Evolutionary conservation across 805 yeast genomes (phyloP), one percentile per base, ranked within the genome.

Genomic region (Ogataea populi-albae): DNA sequence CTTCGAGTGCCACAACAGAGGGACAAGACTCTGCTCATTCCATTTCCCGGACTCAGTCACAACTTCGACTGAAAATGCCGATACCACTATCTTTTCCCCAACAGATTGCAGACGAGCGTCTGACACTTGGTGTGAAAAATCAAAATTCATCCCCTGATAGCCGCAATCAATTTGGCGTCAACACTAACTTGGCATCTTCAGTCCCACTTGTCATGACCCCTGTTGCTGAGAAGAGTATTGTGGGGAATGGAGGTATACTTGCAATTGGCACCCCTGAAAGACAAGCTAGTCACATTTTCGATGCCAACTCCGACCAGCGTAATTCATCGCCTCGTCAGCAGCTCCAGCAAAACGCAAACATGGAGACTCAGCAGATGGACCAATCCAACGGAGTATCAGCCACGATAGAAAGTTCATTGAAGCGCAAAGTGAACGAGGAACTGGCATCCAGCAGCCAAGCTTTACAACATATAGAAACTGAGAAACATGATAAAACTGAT

Each of bases 151-250:
- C 55, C 8, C 45, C 52, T 8, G 57, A 52, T 37, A 43, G 47
- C 32, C 26, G 45, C 37, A 55, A 54, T 29, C 60, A 55, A 71
- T 81, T 57, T 41, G 62, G 62, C 19, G 55, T 57, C 30, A 55
- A 28, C 78, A 82, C 55, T 85, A 84, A 51, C 79, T 79, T 66
- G 85, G 89, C 33, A 68, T 79, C 49, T 70, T 77, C 53, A 60
- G 55, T 73, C 3, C 79, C 86, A 1, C 64, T 79, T 48, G 75
- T 86, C 0, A 84, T 85, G 93, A 85, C 94, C 0, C 94, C 93
- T 2, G 77, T 84, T 4, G 72, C 86, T 2, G 94, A 85, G 47
- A 79, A 66, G 33, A 41, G 35, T 20, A 23, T 37, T 26, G 32
- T 34, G 17, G 17, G 31, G 5, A 43, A 34, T 9, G 43, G 41